Percentiles rank a stretch among this genome's conserved stretches.
These are phyloP conservation scores for Pseudofabraea citricarpa DNA, from an alignment of 2,329 filamentous ascomycete genomes.

Conservation along the genomic window DNA sequence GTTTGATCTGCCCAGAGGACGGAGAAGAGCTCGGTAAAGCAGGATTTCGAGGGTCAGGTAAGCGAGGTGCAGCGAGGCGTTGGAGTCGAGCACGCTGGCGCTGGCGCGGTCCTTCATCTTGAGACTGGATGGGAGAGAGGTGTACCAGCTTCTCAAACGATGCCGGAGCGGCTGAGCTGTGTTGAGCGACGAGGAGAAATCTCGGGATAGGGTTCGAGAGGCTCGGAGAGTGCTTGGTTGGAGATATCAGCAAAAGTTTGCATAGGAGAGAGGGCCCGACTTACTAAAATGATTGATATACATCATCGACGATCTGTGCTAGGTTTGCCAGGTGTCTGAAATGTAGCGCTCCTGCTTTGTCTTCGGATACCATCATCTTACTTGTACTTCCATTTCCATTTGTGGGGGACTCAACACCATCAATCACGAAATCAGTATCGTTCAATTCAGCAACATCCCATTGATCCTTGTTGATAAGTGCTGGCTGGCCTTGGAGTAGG, in stretches of 20 bases:
- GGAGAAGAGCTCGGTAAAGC: constrained; percentile 30
- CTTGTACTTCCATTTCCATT: neutral
- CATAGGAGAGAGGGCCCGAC: constrained; percentile 2
- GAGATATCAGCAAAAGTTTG: neutral
- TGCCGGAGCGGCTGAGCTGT: constrained; percentile 24
- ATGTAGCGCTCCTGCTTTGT: constrained; percentile 6
- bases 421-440: constrained; percentile 1
- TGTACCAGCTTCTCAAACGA: constrained; percentile 27
- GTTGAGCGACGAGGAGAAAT: constrained; percentile 26
- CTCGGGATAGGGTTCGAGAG: constrained; percentile 25
- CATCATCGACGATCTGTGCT: constrained; percentile 26
- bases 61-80: constrained; percentile 27
- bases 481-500: neutral
- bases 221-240: constrained; percentile 23
- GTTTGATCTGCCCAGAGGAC: constrained; percentile 18
- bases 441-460: constrained; percentile 4
- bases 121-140: constrained; percentile 24
- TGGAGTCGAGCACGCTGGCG: constrained; percentile 15
- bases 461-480: constrained; percentile 1
- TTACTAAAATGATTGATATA: constrained; percentile 29
- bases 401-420: neutral
- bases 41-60: constrained; percentile 31
- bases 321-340: constrained; percentile 25
- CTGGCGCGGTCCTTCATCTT: constrained; percentile 23
- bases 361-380: neutral